phyloP scores from a whole-genome alignment of 495 filamentous ascomycete species.

The Penicillium turbatum region DNA sequence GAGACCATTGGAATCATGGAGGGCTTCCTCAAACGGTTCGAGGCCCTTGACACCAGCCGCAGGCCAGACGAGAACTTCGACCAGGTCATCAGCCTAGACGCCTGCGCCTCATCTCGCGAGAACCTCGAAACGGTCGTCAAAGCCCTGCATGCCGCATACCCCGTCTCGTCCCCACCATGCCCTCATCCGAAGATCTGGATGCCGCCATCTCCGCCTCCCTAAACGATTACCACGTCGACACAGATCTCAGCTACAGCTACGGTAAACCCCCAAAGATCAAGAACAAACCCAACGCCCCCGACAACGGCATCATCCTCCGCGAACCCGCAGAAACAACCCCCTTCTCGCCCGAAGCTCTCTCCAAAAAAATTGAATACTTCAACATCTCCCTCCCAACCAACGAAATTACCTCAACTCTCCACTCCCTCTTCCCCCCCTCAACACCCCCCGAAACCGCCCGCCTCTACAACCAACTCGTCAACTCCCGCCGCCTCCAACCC shows the following conservation, averaged over 20 bases:
- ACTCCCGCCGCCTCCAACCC: constrained; percentile 67
- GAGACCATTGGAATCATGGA: constrained; percentile 92
- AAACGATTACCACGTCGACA: constrained; percentile 69
- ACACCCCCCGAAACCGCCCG: constrained; percentile 43
- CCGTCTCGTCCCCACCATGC: constrained; percentile 69
- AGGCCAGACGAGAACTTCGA: constrained; percentile 76
- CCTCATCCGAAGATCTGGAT: constrained; percentile 70
- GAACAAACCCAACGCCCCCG: constrained; percentile 27
- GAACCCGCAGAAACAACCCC: constrained; percentile 7
- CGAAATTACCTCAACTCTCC: constrained; percentile 57
- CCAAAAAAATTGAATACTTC: constrained; percentile 77
- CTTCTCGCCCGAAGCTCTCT: constrained; percentile 22
- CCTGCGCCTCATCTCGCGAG: constrained; percentile 65
- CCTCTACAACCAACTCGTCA: constrained; percentile 73
- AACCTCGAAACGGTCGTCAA: constrained; percentile 81
- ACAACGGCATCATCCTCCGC: constrained; percentile 9
- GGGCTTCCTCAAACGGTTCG: constrained; percentile 82
- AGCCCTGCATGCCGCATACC: constrained; percentile 66
- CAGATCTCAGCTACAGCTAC: constrained; percentile 58
- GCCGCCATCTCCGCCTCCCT: constrained; percentile 72
- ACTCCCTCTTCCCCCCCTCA: constrained; percentile 55
- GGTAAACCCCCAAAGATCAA: constrained; percentile 35
- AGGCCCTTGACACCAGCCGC: constrained; percentile 59
- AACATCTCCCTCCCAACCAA: constrained; percentile 57
- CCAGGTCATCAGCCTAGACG: constrained; percentile 78